Evolutionary conservation across 2,329 filamentous ascomycete genomes (phyloP).

Genomic region (Ceratocystis cubensis): DNA sequence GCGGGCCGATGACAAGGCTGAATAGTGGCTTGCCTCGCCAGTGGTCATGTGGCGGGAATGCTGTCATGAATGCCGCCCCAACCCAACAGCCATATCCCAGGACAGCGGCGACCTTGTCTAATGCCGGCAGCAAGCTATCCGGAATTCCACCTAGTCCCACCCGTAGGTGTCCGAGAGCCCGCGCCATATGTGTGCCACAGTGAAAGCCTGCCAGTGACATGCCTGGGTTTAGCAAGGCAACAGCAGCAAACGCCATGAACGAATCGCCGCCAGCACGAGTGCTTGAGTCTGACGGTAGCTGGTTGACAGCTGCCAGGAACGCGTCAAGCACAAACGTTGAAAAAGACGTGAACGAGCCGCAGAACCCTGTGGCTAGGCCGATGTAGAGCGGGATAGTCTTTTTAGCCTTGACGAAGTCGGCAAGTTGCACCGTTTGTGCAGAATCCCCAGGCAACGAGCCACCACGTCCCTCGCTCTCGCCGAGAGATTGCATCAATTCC

Average conservation of each 20-base stretch:
- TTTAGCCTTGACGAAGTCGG: slow-evolving; percentile 46
- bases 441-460: neutral
- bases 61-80: slow-evolving; percentile 57
- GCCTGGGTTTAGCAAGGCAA: slow-evolving; percentile 59
- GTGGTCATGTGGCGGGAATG: slow-evolving; percentile 50
- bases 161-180: slow-evolving; percentile 38
- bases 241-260: slow-evolving; percentile 66
- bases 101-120: slow-evolving; percentile 52
- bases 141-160: slow-evolving; percentile 13
- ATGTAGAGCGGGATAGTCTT: slow-evolving; percentile 84
- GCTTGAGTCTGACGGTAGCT: slow-evolving; percentile 37
- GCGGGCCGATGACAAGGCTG: slow-evolving; percentile 66
- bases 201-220: slow-evolving; percentile 58
- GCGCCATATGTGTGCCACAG: slow-evolving; percentile 65
- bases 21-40: slow-evolving; percentile 72
- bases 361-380: slow-evolving; percentile 75
- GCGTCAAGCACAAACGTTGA: slow-evolving; percentile 71
- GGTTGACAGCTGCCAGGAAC: slow-evolving; percentile 69
- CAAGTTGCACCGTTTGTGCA: neutral
- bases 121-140: slow-evolving; percentile 28
- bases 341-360: slow-evolving; percentile 81
- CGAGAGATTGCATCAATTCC: slow-evolving; percentile 10
- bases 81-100: slow-evolving; percentile 67
- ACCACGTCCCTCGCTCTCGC: slow-evolving; percentile 16
- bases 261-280: slow-evolving; percentile 61